phyloP scores from a whole-genome alignment of 495 filamentous ascomycete genomes.

The Penicillium salamii region DNA sequence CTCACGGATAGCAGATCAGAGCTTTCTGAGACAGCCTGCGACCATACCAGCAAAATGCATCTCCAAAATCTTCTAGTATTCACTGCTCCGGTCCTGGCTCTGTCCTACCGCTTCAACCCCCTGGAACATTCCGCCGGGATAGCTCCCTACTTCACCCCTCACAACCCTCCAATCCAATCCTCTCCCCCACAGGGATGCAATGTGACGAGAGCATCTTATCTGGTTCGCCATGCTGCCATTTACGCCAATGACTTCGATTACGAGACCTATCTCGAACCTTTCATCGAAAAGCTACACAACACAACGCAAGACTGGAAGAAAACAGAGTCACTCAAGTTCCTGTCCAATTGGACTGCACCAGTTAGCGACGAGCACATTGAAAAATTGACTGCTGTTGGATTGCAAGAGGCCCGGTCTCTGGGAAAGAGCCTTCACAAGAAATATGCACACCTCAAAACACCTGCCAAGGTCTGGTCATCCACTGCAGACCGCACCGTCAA shows the following conservation, averaged over 20 bases:
- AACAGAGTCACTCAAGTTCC: slow-evolving; percentile 9
- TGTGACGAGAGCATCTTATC: slow-evolving; percentile 19
- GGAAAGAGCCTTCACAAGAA: slow-evolving; percentile 8
- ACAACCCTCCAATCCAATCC: slow-evolving; percentile 15
- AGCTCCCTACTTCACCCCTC: slow-evolving; percentile 12
- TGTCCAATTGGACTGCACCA: slow-evolving; percentile 20
- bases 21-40: no score
- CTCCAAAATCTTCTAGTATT: neutral
- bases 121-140: slow-evolving; percentile 17
- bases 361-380: slow-evolving; percentile 18
- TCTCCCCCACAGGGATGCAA: slow-evolving; percentile 18
- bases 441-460: slow-evolving; percentile 10
- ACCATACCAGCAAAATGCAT: neutral
- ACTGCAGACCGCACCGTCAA: slow-evolving; percentile 17
- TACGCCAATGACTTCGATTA: slow-evolving; percentile 29
- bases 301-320: slow-evolving; percentile 12
- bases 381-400: slow-evolving; percentile 18
- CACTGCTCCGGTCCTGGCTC: neutral
- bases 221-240: slow-evolving; percentile 26
- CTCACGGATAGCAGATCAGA: no score
- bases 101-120: slow-evolving; percentile 26
- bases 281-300: slow-evolving; percentile 19
- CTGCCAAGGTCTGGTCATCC: slow-evolving; percentile 17
- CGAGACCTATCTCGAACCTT: slow-evolving; percentile 20
- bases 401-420: slow-evolving; percentile 15